phyloP scores from a whole-genome alignment of 192 early-diverging fungal genomes.

The Endogone sp. region DNA sequence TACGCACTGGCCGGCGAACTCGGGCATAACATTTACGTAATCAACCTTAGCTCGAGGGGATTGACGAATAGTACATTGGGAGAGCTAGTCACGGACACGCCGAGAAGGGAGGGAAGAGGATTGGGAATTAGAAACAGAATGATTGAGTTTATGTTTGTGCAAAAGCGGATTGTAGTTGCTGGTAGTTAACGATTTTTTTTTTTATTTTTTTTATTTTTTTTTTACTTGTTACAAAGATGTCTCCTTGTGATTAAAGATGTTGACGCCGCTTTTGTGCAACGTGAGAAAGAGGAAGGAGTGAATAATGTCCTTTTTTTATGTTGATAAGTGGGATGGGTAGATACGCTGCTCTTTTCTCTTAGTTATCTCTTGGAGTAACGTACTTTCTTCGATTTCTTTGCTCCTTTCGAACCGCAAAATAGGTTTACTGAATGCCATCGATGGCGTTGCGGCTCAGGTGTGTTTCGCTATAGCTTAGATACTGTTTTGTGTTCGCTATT shows the following conservation, averaged over 20 bases:
- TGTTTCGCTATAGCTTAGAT: constrained; percentile 1
- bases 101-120: constrained; percentile 19
- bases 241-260: constrained; percentile 71
- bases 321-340: no score
- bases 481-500: neutral
- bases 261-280: constrained; percentile 66
- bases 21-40: constrained; percentile 70
- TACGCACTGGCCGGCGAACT: constrained; percentile 72
- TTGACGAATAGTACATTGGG: constrained; percentile 59
- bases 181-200: neutral
- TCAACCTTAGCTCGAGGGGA: constrained; percentile 59
- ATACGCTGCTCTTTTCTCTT: no score
- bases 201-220: neutral
- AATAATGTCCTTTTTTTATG: constrained; percentile 35
- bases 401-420: no score
- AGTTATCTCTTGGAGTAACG: no score
- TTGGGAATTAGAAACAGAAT: neutral
- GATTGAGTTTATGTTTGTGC: neutral
- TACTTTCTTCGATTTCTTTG: neutral
- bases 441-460: constrained; percentile 51
- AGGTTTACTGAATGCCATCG: constrained; percentile 72
- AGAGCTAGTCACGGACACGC: constrained; percentile 44
- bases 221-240: constrained; percentile 26
- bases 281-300: constrained; percentile 33
- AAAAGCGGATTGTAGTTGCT: neutral